phyloP scores from a whole-genome alignment of 1,139 yeast species.

The Nadsonia commutata region DNA sequence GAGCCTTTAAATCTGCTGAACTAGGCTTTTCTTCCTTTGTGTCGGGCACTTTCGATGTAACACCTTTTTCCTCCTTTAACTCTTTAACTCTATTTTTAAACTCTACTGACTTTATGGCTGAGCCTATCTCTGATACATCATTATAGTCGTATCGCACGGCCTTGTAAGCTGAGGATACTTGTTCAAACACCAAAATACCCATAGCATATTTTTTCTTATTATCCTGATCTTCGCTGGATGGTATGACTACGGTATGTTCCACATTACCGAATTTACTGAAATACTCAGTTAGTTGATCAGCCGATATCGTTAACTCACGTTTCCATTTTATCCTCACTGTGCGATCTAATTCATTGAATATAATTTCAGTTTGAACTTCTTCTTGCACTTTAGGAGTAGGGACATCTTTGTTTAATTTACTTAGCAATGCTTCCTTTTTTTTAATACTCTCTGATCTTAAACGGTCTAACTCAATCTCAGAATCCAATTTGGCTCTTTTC shows the following conservation, averaged over 20 bases:
- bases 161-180: neutral
- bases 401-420: neutral
- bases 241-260: neutral
- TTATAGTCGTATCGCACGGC: neutral
- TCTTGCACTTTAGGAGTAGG: neutral
- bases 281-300: neutral
- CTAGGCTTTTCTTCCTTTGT: neutral
- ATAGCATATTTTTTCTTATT: neutral
- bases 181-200: neutral
- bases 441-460: neutral
- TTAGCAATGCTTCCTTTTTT: neutral
- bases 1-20: neutral
- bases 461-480: neutral
- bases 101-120: neutral
- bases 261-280: neutral
- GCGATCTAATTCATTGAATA: neutral
- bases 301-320: neutral
- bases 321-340: neutral
- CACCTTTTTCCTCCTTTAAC: neutral
- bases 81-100: neutral
- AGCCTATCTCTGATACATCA: neutral
- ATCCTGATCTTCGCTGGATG: neutral
- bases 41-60: neutral
- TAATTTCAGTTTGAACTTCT: neutral
- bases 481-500: neutral